Evolutionary conservation across 306 rosid genomes (phyloP).

Genomic region (Spatholobus suberectus): DNA sequence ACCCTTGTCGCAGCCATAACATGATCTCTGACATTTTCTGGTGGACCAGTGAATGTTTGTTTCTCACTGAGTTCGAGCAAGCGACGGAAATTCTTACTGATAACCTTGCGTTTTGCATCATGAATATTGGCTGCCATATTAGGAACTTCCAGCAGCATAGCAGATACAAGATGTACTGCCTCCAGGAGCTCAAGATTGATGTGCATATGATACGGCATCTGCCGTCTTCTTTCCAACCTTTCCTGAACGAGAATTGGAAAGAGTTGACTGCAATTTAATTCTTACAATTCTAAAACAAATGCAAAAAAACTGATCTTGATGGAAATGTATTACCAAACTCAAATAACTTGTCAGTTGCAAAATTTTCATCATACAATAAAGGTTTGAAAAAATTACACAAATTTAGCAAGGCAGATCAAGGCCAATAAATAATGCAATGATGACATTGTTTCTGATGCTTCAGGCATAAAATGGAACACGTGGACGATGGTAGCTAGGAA

Average conservation of each 20-base stretch:
- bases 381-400: background rate
- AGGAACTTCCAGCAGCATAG: constrained; percentile 98
- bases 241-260: constrained; percentile 60
- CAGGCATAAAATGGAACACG: background rate
- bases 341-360: constrained; percentile 4
- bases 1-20: constrained; percentile 93
- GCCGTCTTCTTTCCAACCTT: constrained; percentile 95
- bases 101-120: constrained; percentile 79
- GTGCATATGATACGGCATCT: constrained; percentile 99
- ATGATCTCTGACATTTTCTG: constrained; percentile 93
- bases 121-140: constrained; percentile 85
- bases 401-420: background rate
- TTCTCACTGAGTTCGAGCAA: constrained; percentile 81
- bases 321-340: background rate
- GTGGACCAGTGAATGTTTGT: constrained; percentile 93
- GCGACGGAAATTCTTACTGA: constrained; percentile 82
- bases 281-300: background rate
- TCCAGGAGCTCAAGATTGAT: constrained; percentile 96
- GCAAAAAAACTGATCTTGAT: background rate
- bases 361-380: background rate
- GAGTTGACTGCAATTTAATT: background rate
- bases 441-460: background rate
- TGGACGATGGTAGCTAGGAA: background rate
- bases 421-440: background rate
- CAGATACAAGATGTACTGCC: constrained; percentile 87